phyloP scores from a whole-genome alignment of 441 rosid species.

The Sinapis alba region DNA sequence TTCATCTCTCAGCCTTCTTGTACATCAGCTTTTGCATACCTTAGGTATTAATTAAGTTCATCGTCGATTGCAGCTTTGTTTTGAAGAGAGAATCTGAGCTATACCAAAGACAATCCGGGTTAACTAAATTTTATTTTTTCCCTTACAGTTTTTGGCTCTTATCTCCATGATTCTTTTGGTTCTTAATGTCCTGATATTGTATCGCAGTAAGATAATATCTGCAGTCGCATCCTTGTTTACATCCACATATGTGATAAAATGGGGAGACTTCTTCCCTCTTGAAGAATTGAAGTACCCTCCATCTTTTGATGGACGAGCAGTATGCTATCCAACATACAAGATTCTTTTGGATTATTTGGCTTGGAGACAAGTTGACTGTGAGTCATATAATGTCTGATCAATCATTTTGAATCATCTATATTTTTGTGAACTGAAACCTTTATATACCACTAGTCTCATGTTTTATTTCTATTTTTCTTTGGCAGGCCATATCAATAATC shows the following conservation, averaged over 20 bases:
- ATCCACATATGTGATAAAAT: constrained; percentile 65
- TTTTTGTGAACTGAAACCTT: background rate
- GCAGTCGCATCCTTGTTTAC: constrained; percentile 75
- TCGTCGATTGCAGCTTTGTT: constrained; percentile 63
- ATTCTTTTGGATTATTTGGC: constrained; percentile 83
- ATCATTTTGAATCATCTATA: background rate
- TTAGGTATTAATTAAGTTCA: constrained; percentile 27
- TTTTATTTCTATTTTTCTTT: background rate
- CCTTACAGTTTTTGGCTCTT: background rate
- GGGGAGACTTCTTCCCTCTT: constrained; percentile 73
- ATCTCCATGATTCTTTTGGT: background rate
- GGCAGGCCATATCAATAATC: constrained; percentile 95
- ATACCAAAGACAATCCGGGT: constrained; percentile 76
- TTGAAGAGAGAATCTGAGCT: constrained; percentile 65
- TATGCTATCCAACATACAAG: constrained; percentile 82
- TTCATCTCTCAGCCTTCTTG: constrained; percentile 14
- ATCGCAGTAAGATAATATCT: constrained; percentile 67
- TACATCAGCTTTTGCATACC: constrained; percentile 11
- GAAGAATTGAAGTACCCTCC: constrained; percentile 77
- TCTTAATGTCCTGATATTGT: background rate
- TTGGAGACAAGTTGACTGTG: constrained; percentile 99
- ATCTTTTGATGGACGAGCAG: constrained; percentile 56
- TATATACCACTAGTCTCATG: background rate
- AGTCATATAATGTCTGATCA: constrained; percentile 42
- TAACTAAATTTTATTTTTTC: background rate